phyloP scores from a whole-genome alignment of 345 rosid species.

The Corchorus capsularis region DNA sequence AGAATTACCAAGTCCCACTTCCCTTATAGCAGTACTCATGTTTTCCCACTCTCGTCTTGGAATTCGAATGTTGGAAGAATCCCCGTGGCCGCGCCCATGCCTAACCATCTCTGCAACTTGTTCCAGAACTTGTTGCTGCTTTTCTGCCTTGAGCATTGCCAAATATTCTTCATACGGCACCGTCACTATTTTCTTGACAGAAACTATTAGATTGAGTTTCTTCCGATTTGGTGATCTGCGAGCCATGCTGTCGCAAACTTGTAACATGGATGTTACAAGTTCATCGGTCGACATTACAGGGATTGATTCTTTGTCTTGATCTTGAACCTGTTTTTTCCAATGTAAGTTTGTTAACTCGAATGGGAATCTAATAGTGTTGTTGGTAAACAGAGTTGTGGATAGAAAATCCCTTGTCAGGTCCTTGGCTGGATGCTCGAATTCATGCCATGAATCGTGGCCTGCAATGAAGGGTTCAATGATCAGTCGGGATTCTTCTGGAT shows the following conservation, averaged over 20 bases:
- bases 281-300: not conserved
- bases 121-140: not conserved
- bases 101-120: constrained; percentile 13
- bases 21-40: not conserved
- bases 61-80: not conserved
- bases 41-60: not conserved
- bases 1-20: not conserved
- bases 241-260: not conserved
- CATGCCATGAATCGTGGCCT: not conserved
- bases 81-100: not conserved
- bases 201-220: not conserved
- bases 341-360: not conserved
- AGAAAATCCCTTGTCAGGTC: not conserved
- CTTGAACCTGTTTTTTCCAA: not conserved
- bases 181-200: not conserved
- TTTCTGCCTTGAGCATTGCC: not conserved
- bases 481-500: no score
- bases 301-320: not conserved
- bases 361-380: not conserved
- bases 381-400: not conserved
- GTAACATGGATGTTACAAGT: not conserved
- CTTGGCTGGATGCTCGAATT: not conserved
- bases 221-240: not conserved
- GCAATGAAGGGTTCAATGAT: not conserved
- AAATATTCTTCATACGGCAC: not conserved